phyloP scores from a whole-genome alignment of 495 filamentous ascomycete genomes.

The Pyronema domesticum region DNA sequence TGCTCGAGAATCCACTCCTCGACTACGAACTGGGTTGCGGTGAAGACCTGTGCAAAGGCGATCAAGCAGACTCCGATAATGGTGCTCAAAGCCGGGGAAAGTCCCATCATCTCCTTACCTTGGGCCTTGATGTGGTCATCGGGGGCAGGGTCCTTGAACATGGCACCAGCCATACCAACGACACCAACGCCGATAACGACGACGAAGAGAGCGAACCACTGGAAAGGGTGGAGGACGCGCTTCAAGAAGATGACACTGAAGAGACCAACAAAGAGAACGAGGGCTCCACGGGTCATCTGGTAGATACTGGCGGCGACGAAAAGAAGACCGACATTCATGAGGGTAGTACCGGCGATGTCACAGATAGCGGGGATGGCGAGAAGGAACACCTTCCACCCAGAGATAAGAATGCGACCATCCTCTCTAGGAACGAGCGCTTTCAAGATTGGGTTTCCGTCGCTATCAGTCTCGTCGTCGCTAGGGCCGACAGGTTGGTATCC shows the following conservation, averaged over 20 bases:
- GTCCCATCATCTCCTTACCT: not conserved
- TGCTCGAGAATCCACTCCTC: slow-evolving; percentile 89
- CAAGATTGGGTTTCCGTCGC: slow-evolving; percentile 1
- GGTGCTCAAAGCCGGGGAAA: slow-evolving; percentile 46
- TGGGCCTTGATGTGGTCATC: slow-evolving; percentile 9
- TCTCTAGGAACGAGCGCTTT: slow-evolving; percentile 9
- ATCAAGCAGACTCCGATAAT: slow-evolving; percentile 75
- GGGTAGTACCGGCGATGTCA: slow-evolving; percentile 84
- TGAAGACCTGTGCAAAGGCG: slow-evolving; percentile 88
- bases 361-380: slow-evolving; percentile 78
- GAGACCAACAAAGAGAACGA: slow-evolving; percentile 86
- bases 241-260: slow-evolving; percentile 85
- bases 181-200: slow-evolving; percentile 78
- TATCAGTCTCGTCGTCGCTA: slow-evolving; percentile 6
- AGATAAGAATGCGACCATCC: slow-evolving; percentile 33
- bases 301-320: slow-evolving; percentile 79
- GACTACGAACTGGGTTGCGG: slow-evolving; percentile 84
- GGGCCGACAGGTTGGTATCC: slow-evolving; percentile 21
- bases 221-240: slow-evolving; percentile 57
- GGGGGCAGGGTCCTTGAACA: slow-evolving; percentile 45
- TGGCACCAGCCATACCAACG: slow-evolving; percentile 72
- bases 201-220: slow-evolving; percentile 74
- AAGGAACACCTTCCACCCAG: slow-evolving; percentile 54
- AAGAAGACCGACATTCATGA: slow-evolving; percentile 89
- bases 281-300: slow-evolving; percentile 91